phyloP scores from a whole-genome alignment of 2,329 filamentous ascomycete species.

The Alternaria consortialis region DNA sequence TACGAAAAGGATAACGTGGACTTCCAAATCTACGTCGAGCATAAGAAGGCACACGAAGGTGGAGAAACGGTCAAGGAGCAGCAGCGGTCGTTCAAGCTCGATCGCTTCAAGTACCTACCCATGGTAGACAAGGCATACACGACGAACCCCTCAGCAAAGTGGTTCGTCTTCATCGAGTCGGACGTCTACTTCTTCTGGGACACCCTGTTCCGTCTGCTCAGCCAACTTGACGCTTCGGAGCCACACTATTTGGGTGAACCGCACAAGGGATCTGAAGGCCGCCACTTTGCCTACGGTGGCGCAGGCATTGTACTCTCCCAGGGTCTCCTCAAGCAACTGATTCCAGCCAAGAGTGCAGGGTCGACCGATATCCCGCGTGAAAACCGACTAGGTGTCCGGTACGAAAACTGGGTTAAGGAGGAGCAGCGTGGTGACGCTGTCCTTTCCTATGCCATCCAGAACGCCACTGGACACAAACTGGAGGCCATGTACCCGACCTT shows the following conservation, averaged over 20 bases:
- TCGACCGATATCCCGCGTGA: slow-evolving; percentile 42
- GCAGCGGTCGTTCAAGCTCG: slow-evolving; percentile 63
- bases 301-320: slow-evolving; percentile 58
- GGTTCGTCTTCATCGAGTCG: slow-evolving; percentile 52
- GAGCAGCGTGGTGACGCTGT: slow-evolving; percentile 58
- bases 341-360: slow-evolving; percentile 43
- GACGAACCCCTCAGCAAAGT: slow-evolving; percentile 47
- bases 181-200: slow-evolving; percentile 53
- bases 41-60: slow-evolving; percentile 51
- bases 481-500: slow-evolving; percentile 52
- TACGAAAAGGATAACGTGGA: slow-evolving; percentile 57
- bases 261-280: slow-evolving; percentile 42
- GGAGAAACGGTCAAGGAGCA: slow-evolving; percentile 57
- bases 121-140: slow-evolving; percentile 62
- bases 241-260: slow-evolving; percentile 54
- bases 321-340: slow-evolving; percentile 61
- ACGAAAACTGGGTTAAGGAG: slow-evolving; percentile 45
- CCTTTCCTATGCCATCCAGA: slow-evolving; percentile 50
- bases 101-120: slow-evolving; percentile 68
- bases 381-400: slow-evolving; percentile 44
- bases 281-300: slow-evolving; percentile 56
- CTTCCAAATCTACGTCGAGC: slow-evolving; percentile 61
- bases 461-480: slow-evolving; percentile 46
- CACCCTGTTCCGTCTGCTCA: slow-evolving; percentile 54
- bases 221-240: slow-evolving; percentile 48